Percentiles rank a stretch among this genome's conserved stretches.
Conservation (phyloP, 805 yeast genomes). For the Saturnispora hagleri region DNA sequence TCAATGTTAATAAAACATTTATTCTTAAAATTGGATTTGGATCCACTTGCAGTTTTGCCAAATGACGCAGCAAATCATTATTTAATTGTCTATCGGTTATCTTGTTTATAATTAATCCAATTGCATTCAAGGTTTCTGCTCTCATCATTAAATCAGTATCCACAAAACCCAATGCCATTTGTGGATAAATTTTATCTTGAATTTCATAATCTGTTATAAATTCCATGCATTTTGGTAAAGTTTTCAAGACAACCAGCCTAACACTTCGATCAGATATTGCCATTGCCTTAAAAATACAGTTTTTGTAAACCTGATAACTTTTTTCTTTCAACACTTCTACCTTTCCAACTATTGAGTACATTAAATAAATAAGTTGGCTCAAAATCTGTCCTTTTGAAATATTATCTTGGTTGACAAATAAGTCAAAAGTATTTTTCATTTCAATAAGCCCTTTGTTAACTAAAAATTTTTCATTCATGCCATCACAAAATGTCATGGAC, state of each 20-base stretch:
- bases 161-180: slow-evolving; percentile 69
- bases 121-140: slow-evolving; percentile 66
- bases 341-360: slow-evolving; percentile 28
- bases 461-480: slow-evolving; percentile 41
- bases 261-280: slow-evolving; percentile 66
- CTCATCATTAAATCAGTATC: slow-evolving; percentile 79
- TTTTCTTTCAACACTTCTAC: slow-evolving; percentile 20
- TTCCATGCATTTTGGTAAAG: slow-evolving; percentile 46
- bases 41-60: slow-evolving; percentile 79
- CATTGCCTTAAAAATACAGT: slow-evolving; percentile 56
- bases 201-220: slow-evolving; percentile 50
- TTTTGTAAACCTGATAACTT: slow-evolving; percentile 33
- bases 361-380: slow-evolving; percentile 29
- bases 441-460: slow-evolving; percentile 66
- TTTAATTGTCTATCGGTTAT: slow-evolving; percentile 74
- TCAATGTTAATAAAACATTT: slow-evolving; percentile 61
- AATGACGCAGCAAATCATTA: slow-evolving; percentile 68
- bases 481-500: slow-evolving; percentile 29
- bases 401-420: slow-evolving; percentile 17
- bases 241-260: slow-evolving; percentile 58
- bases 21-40: slow-evolving; percentile 68
- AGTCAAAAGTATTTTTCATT: slow-evolving; percentile 37
- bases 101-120: slow-evolving; percentile 46
- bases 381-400: slow-evolving; percentile 15
- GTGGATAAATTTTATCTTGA: slow-evolving; percentile 58